Evolutionary conservation across 495 filamentous ascomycete genomes (phyloP).

Genomic region (Aspergillus bridgeri): DNA sequence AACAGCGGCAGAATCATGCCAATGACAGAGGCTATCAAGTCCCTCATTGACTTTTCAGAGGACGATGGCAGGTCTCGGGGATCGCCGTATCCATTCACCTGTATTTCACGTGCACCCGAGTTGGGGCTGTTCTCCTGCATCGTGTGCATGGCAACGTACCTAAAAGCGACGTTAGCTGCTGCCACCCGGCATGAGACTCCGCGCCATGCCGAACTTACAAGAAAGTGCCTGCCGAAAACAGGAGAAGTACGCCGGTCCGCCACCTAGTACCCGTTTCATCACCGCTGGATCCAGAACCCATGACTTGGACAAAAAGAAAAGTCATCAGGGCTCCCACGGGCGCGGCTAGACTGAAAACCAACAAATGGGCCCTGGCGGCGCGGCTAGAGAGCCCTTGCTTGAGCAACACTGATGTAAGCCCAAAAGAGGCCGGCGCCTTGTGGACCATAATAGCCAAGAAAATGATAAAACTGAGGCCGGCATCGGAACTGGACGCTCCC

Average conservation of each 20-base stretch:
- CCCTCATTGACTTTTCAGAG: constrained; percentile 43
- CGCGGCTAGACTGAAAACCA: constrained; percentile 88
- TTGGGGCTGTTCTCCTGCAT: constrained; percentile 77
- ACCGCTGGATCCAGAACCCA: constrained; percentile 50
- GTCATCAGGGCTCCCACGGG: constrained; percentile 82
- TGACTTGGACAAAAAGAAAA: constrained; percentile 69
- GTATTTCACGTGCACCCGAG: constrained; percentile 46
- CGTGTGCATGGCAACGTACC: constrained; percentile 97
- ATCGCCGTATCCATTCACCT: constrained; percentile 67
- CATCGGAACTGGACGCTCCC: constrained; percentile 75
- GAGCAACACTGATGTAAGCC: constrained; percentile 81
- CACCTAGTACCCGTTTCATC: constrained; percentile 59
- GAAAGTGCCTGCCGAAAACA: constrained; percentile 95
- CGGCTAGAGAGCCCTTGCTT: constrained; percentile 87
- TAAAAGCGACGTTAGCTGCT: constrained; percentile 27
- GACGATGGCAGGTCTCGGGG: constrained; percentile 36
- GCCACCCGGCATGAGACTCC: background rate
- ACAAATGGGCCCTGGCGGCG: constrained; percentile 75
- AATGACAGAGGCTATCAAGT: constrained; percentile 69
- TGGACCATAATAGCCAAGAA: constrained; percentile 97
- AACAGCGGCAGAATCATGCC: constrained; percentile 90
- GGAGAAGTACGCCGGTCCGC: constrained; percentile 87
- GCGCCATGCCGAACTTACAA: constrained; percentile 57
- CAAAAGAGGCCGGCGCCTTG: constrained; percentile 95
- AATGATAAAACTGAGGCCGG: constrained; percentile 78